These are phyloP conservation scores for Botrytis squamosa DNA, from an alignment of 2,329 filamentous ascomycete genomes.

Conservation along the genomic window DNA sequence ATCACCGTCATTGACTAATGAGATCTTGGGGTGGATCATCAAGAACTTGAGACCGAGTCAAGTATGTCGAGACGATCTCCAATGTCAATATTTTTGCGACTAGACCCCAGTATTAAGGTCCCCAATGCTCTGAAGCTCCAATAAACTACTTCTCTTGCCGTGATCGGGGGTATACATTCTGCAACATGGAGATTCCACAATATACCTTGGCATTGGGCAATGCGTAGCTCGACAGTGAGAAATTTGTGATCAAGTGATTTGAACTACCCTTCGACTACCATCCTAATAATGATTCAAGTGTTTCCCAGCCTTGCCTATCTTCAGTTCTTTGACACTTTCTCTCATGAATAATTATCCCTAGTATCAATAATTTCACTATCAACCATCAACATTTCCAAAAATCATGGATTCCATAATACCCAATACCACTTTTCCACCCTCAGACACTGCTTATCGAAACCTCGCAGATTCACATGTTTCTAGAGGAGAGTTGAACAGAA, in stretches of 20 bases:
- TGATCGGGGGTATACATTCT: not conserved
- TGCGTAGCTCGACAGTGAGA: not conserved
- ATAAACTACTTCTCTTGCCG: not conserved
- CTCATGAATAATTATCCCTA: not conserved
- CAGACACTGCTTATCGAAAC: conserved; percentile 7
- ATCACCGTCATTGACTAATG: not conserved
- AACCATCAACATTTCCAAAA: not conserved
- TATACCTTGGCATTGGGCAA: not conserved
- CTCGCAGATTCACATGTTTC: not conserved
- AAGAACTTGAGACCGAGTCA: not conserved
- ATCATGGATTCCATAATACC: not conserved
- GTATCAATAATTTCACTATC: not conserved
- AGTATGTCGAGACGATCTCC: not conserved
- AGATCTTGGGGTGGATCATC: not conserved
- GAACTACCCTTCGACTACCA: not conserved
- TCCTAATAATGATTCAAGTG: not conserved
- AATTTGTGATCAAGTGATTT: not conserved
- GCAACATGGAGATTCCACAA: conserved; percentile 2
- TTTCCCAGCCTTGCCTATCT: not conserved
- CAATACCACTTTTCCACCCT: not conserved
- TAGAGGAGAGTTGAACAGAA: not conserved
- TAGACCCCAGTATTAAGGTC: not conserved
- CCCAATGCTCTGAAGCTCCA: not conserved
- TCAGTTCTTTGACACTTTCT: not conserved
- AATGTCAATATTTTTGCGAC: not conserved